Evolutionary conservation across 2,329 filamentous ascomycete genomes (phyloP), one percentile per base, ranked within the genome.

Genomic region (Thelonectria discophora): DNA sequence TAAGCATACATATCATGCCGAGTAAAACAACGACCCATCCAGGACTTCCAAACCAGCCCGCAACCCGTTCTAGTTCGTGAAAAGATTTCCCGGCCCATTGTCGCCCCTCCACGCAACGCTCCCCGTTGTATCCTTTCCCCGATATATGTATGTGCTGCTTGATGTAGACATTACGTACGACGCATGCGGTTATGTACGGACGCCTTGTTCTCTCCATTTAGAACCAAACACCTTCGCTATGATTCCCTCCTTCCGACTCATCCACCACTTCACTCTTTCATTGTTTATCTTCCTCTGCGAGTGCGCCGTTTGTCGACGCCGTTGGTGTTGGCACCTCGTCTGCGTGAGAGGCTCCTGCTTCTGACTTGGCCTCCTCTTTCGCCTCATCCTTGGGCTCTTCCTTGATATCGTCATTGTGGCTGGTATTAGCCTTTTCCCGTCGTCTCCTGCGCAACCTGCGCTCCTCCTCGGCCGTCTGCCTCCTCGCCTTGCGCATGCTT

Each of bases 391-490:
- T 61, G 20, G 62, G 49, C 18, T 72, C 69, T 18, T 73, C 70
- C 37, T 65, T 66, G 18, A 55, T 47, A 32, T 74, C 71, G 8
- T 76, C 73, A 13, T 68, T 51, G 46, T 74, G 70, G 46, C 67
- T 81, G 15, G 77, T 73, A 12, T 77, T 76, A 10, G 84, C 82
- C 71, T 86, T 89, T 61, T 90, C 86, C 65, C 91, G 81, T 68
- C 92, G 81, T 65, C 90, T 79, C 69, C 92, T 81, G 43, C 92
- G 80, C 65, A 86, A 81, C 59, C 87, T 84, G 55, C 92, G 82
- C 77, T 96, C 92, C 65, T 92, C 90, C 69, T 95, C 92, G 2
- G 92, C 91, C 63, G 87, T 92, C 74, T 94, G 90, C 72, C 90
- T 80, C 70, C 84, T 75, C 64, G 80, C 77, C 74, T 81, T 84